Evolutionary conservation across 2,329 filamentous ascomycete species (phyloP), one percentile per base, ranked within the genome.

Genomic region (Hirsutella thompsonii): DNA sequence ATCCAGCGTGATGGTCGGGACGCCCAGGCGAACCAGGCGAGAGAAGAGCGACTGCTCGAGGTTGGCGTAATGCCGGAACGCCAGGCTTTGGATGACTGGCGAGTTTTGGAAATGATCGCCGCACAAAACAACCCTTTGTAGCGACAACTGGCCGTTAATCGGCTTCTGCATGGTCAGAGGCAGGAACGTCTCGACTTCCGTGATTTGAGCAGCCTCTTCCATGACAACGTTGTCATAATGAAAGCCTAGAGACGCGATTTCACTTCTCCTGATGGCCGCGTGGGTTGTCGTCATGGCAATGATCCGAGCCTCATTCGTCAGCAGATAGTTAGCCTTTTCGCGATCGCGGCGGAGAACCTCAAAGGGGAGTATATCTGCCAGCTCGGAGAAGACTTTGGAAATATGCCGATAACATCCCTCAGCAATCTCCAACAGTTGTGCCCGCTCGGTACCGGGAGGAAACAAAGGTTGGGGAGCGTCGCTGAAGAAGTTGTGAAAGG

Each of bases 251-350:
- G 76, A 73, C 1, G 87, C 83, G 52, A 98, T 96, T 53, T 96
- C 90, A 47, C 86, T 79, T 47, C 90, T 74, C 46, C 88, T 79
- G 74, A 98, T 98, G 1, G 92, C 92, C 4, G 92, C 93, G 60
- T 98, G 92, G 0, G 93, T 98, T 4, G 89, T 93, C 16, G 92
- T 98, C 93, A 98, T 98, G 43, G 92, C 93, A 48, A 98, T 82
- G 47, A 98, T 92, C 29, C 92, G 81, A n/a, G 93, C 93, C 62
- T 96, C 90, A 53, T 88, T 95, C 5, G 88, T 83, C 28, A 98
- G 74, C 5, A 98, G 76, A 55, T 98, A 98, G 59, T 96, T 96
- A 39, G 89, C 83, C 64, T 93, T 95, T 58, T 98, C 92, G 29
- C 84, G 80, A 47, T 89, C 84, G 42, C 83, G 81, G 39, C 88